Evolutionary conservation across 225 moss, liverwort and hornwort genomes (phyloP).

Genomic region (Marchantia paleacea): DNA sequence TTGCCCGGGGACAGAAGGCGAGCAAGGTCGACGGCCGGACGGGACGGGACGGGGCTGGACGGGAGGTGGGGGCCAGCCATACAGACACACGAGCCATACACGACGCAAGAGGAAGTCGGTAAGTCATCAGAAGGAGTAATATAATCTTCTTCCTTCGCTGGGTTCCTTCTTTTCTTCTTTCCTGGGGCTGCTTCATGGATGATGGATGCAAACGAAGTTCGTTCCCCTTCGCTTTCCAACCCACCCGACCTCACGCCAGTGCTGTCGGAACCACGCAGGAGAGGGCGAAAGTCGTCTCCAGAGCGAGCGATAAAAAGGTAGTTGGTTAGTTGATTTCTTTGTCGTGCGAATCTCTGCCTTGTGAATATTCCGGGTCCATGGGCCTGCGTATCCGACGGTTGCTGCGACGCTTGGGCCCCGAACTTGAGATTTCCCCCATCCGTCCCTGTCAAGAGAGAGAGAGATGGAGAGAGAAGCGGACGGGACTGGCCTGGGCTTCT

Average conservation of each 20-base stretch:
- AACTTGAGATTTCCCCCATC: not conserved
- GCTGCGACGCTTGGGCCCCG: not conserved
- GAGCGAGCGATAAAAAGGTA: not conserved
- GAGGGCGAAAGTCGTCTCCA: not conserved
- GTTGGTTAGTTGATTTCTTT: slow-evolving; percentile 1
- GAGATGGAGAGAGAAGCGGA: not conserved
- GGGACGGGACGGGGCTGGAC: not conserved
- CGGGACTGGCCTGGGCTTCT: too few species aligned
- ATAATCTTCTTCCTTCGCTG: not conserved
- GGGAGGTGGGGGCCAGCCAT: not conserved
- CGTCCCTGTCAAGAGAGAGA: not conserved
- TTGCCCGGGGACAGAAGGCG: not conserved
- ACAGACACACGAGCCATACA: not conserved
- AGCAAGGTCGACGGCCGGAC: not conserved
- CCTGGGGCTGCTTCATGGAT: not conserved
- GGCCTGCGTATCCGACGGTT: not conserved
- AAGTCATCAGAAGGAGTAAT: not conserved
- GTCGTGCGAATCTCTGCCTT: not conserved
- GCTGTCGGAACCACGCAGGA: not conserved
- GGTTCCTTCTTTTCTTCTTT: not conserved
- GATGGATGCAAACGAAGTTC: not conserved
- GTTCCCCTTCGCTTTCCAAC: too few species aligned
- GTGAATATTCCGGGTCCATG: not conserved
- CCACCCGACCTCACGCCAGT: not conserved
- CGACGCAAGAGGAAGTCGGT: not conserved